Evolutionary conservation across 768 basidiomycete genomes (phyloP).

Genomic region (Russula olivacea): DNA sequence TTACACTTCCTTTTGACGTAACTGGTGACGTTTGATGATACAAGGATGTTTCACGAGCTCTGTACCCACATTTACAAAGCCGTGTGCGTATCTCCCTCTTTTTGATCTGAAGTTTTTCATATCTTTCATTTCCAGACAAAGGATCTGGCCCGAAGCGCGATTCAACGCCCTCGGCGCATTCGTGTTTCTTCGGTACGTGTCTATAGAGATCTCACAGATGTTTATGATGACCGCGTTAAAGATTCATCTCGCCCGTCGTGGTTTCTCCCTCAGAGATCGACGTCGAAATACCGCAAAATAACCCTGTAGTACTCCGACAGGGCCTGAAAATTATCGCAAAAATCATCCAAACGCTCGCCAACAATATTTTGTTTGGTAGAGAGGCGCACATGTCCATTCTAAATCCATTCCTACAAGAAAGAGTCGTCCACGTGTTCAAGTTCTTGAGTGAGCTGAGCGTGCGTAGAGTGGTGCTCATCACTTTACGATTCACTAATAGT

Average conservation of each 20-base stretch:
- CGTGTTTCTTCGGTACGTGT: slow-evolving; percentile 72
- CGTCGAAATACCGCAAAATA: slow-evolving; percentile 66
- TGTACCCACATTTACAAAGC: slow-evolving; percentile 72
- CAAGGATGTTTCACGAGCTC: slow-evolving; percentile 80
- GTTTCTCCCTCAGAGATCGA: slow-evolving; percentile 83
- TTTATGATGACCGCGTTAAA: slow-evolving; percentile 30
- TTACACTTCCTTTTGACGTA: slow-evolving; percentile 7
- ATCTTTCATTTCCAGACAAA: slow-evolving; percentile 43
- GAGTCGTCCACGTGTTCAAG: slow-evolving; percentile 66
- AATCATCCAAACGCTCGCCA: slow-evolving; percentile 88
- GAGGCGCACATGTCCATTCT: slow-evolving; percentile 79
- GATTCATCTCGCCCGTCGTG: slow-evolving; percentile 88
- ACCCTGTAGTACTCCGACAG: slow-evolving; percentile 52
- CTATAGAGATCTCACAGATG: background rate
- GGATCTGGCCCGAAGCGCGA: slow-evolving; percentile 73
- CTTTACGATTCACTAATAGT: slow-evolving; percentile 1
- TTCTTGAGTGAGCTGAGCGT: slow-evolving; percentile 76
- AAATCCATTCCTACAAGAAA: slow-evolving; percentile 66
- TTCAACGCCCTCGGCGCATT: slow-evolving; percentile 84
- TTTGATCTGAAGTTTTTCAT: slow-evolving; percentile 15
- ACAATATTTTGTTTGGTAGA: slow-evolving; percentile 91
- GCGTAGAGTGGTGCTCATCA: slow-evolving; percentile 26
- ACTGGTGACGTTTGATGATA: slow-evolving; percentile 22
- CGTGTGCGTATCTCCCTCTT: slow-evolving; percentile 49
- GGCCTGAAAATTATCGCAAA: slow-evolving; percentile 86